Evolutionary conservation across 495 filamentous ascomycete genomes (phyloP), one percentile per base, ranked within the genome.

Genomic region (Evernia prunastri): DNA sequence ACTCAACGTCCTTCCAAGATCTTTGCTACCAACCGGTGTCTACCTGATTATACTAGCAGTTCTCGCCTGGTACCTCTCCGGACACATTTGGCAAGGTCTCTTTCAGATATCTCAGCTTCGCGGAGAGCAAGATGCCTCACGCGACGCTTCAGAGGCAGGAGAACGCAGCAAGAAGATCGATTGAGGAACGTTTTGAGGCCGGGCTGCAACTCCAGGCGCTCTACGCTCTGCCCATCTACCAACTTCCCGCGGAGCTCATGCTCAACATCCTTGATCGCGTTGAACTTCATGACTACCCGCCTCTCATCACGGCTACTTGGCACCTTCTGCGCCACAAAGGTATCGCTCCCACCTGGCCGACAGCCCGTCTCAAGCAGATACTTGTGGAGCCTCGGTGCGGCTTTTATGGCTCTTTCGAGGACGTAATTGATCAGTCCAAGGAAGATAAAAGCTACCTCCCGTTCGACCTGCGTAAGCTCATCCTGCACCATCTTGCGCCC

Each of bases 1-100:
- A 43, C 75, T 84, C 67, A 90, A 91, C 74, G 68, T 89, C 10
- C 79, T 93, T 64, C 90, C 90, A 13, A 77, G 80, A 58, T 90
- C 88, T 25, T 74, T 94, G 25, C 69, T 89, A 20, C 84, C 84
- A 45, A 93, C 87, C 17, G 82, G 80, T 36, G 72, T 69, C 31
- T 90, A 86, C 73, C 77, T 89, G 58, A 64, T 79, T 9, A 66
- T 81, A 27, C 80, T 92, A 63, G 81, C 81, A 13, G 67, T 80
- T 51, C 59, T 78, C 29, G 81, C 83, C 25, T 81, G 78, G 68
- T 75, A 82, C 64, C 65, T 82, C 43, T 77, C 74, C 1, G 65
- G 67, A 23, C 76, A 40, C 63, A 70, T 69, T 62, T 64, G 56
- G 49, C 59, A 39, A 39, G 42, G 47, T 18, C 66, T 66, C 37